Conservation (phyloP, 2,329 filamentous ascomycete genomes). For the Sphaerulina vaccinii region DNA sequence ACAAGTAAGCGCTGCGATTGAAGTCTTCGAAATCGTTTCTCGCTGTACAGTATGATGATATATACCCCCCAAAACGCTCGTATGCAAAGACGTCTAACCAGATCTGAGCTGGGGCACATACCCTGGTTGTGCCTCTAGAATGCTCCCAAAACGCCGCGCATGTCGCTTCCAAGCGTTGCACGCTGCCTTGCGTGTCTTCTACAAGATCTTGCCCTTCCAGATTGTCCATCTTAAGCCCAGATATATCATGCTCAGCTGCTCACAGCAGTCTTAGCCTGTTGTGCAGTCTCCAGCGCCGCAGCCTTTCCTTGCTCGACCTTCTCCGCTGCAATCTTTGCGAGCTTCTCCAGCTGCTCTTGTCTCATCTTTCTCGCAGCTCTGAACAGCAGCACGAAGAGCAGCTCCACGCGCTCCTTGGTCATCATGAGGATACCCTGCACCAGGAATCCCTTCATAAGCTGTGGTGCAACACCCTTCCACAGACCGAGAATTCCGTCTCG, state of each 20-base stretch:
- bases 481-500: constrained; percentile 80
- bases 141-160: constrained; percentile 8
- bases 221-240: neutral
- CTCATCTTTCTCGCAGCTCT: constrained; percentile 73
- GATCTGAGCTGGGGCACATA: neutral
- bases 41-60: constrained; percentile 31
- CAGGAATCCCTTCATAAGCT: constrained; percentile 86
- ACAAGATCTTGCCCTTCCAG: neutral
- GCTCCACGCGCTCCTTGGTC: constrained; percentile 94
- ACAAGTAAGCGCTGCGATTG: neutral
- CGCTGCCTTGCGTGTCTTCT: neutral
- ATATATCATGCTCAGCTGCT: neutral
- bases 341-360: constrained; percentile 67
- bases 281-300: constrained; percentile 1
- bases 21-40: constrained; percentile 6
- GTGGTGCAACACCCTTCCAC: constrained; percentile 95
- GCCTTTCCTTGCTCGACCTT: constrained; percentile 50
- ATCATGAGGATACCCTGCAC: constrained; percentile 98
- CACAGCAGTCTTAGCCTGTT: constrained; percentile 5
- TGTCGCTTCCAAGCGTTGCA: neutral
- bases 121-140: neutral
- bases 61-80: constrained; percentile 25
- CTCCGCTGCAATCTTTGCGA: constrained; percentile 62
- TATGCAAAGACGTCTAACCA: constrained; percentile 5
- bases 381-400: constrained; percentile 82